phyloP scores from a whole-genome alignment of 345 rosid species.

The Populus pruinosa region DNA sequence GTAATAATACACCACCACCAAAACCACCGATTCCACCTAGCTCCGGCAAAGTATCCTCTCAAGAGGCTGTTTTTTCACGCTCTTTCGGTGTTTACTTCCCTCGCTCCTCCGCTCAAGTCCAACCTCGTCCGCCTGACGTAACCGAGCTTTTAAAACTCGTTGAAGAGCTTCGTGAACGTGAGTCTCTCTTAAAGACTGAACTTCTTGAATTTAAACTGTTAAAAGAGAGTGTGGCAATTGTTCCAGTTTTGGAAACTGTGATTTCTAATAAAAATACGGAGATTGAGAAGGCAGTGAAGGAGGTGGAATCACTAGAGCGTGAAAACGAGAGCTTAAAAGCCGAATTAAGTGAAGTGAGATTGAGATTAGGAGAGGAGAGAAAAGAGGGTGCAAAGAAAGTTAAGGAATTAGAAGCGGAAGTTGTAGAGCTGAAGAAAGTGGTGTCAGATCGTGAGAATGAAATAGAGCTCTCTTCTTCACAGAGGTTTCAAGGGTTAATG shows the following conservation, averaged over 20 bases:
- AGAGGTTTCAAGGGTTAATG: conserved; percentile 64
- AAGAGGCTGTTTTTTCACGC: conserved; percentile 55
- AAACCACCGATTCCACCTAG: conserved; percentile 42
- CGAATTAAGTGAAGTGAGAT: conserved; percentile 27
- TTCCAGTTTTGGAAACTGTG: conserved; percentile 63
- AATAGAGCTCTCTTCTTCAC: conserved; percentile 51
- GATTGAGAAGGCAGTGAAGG: conserved; percentile 30
- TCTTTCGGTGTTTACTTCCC: conserved; percentile 90
- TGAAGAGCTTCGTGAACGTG: conserved; percentile 75
- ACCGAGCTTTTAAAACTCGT: conserved; percentile 68
- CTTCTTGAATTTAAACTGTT: conserved; percentile 66
- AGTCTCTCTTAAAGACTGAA: conserved; percentile 64
- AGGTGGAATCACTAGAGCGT: conserved; percentile 37
- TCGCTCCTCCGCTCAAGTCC: conserved; percentile 92
- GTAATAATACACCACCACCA: conserved; percentile 23
- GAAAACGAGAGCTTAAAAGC: conserved; percentile 47
- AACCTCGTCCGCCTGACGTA: conserved; percentile 78
- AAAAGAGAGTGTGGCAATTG: conserved; percentile 65
- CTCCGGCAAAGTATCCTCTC: conserved; percentile 28
- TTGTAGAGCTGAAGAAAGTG: conserved; percentile 46
- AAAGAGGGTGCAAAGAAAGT: conserved; percentile 38
- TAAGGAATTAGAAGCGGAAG: conserved; percentile 47
- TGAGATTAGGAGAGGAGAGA: conserved; percentile 30
- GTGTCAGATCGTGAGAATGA: conserved; percentile 45
- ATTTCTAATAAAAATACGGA: conserved; percentile 41